These are phyloP conservation scores for Trichophyton mentagrophytes DNA, from an alignment of 2,329 filamentous ascomycete species.

Conservation along the genomic window DNA sequence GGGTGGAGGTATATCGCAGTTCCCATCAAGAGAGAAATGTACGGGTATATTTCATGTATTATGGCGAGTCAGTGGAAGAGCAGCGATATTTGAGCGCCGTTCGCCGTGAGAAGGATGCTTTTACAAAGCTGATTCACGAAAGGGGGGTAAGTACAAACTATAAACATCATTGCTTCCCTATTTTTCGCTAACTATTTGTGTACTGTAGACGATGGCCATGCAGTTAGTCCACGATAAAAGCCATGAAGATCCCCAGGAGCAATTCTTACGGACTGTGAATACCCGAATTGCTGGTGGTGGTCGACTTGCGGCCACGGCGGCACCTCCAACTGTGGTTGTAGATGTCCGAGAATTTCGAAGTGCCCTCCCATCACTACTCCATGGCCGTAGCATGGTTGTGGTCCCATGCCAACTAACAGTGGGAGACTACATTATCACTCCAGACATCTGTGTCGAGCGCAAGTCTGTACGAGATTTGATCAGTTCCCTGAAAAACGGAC, in stretches of 20 bases:
- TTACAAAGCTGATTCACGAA: constrained; percentile 88
- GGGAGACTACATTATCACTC: constrained; percentile 87
- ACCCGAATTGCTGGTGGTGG: constrained; percentile 93
- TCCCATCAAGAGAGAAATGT: constrained; percentile 84
- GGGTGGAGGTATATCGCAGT: constrained; percentile 90
- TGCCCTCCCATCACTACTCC: constrained; percentile 76
- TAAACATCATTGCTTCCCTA: background rate
- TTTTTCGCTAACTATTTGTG: background rate
- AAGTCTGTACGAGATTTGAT: constrained; percentile 89
- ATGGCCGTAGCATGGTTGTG: constrained; percentile 75
- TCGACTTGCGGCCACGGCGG: constrained; percentile 65
- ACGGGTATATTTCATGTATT: constrained; percentile 93
- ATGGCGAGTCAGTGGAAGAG: constrained; percentile 87
- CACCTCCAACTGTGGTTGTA: constrained; percentile 81
- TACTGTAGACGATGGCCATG: constrained; percentile 60
- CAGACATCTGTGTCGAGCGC: constrained; percentile 82
- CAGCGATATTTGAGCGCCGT: constrained; percentile 83
- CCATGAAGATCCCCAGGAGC: constrained; percentile 71
- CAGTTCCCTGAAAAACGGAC: constrained; percentile 78
- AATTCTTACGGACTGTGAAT: constrained; percentile 88
- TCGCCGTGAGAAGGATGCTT: constrained; percentile 90
- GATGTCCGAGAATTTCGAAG: constrained; percentile 95
- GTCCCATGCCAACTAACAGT: constrained; percentile 94
- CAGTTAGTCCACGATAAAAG: constrained; percentile 65
- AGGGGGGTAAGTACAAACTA: constrained; percentile 45